Evolutionary conservation across 495 filamentous ascomycete species (phyloP), one percentile per base, ranked within the genome.

Genomic region (Penicillium mononematosum): DNA sequence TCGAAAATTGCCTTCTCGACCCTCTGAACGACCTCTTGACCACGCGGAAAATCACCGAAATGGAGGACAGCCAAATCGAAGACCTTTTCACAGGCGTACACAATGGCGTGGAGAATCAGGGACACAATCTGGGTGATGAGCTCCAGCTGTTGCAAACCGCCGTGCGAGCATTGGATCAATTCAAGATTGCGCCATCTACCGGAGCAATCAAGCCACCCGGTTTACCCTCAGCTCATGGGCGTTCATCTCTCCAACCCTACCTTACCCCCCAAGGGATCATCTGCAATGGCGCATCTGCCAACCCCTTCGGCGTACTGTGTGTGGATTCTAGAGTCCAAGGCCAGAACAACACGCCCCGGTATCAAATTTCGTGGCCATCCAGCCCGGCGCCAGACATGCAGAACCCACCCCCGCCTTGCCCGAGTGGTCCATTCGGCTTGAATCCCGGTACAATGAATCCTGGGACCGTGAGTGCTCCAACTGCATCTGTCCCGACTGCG

Each of bases 1-100:
- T 86, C 32, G 85, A 88, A 50, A 73, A 76, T 27, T 82, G 81
- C 62, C 75, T 88, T 39, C 67, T 88, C 8, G 9, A 4, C 3
- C 69, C 67, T 25, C 60, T 76, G 0, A 47, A 59, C 12, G 2
- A 27, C 3, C 53, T 75, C 1, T 67, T 77, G 50, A 71, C 67
- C 25, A 64, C 66, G 31, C 64, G 66, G 2, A 63, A 53, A 1
- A 55, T 77, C 43, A 66, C 57, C 19, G 47, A 64, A 11, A 66
- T 77, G 70, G 53, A 64, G 6, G 66, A 70, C 27, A 29, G 58
- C 0, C 42, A 64, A 10, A 45, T 75, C 12, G 45, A 50, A 19
- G 31, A 53, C 0, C 27, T 72, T 20, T 69, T 68, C 1, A 14
- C 51, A 1, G 68, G 70, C n/a, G 24, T 61, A 8, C 29, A 27